phyloP scores from a whole-genome alignment of 495 filamentous ascomycete species.

The Tetracladium setigerum region DNA sequence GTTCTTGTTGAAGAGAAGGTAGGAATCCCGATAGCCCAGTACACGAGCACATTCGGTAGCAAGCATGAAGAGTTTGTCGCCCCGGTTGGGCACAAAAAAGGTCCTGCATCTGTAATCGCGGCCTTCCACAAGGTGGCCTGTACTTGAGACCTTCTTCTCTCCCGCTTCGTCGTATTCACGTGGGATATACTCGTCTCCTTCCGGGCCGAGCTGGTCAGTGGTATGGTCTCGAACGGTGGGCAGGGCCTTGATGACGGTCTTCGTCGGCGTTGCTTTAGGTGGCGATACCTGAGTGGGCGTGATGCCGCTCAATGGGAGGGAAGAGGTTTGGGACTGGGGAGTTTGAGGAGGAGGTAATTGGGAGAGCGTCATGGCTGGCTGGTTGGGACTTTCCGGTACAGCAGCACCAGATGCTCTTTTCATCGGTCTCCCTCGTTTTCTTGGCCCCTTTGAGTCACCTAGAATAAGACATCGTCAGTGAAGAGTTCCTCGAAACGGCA shows the following conservation, averaged over 20 bases:
- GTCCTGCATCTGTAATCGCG: slow-evolving; percentile 91
- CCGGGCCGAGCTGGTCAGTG: slow-evolving; percentile 85
- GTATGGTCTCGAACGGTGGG: slow-evolving; percentile 96
- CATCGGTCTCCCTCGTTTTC: slow-evolving; percentile 84
- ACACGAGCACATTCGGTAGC: slow-evolving; percentile 96
- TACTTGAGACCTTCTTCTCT: slow-evolving; percentile 84
- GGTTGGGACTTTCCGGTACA: slow-evolving; percentile 38
- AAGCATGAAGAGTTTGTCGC: slow-evolving; percentile 95
- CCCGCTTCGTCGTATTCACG: slow-evolving; percentile 89
- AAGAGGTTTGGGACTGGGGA: slow-evolving; percentile 64
- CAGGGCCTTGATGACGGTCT: slow-evolving; percentile 85
- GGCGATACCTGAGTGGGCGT: slow-evolving; percentile 66
- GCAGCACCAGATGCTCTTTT: slow-evolving; percentile 46
- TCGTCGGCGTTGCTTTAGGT: slow-evolving; percentile 80
- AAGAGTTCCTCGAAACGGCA: slow-evolving; percentile 26
- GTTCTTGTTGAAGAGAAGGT: slow-evolving; percentile 98
- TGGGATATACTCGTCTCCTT: slow-evolving; percentile 93
- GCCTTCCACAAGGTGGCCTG: slow-evolving; percentile 71
- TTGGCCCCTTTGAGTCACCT: slow-evolving; percentile 56
- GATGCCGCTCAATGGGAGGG: slow-evolving; percentile 46
- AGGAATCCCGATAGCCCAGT: slow-evolving; percentile 92
- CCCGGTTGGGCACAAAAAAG: slow-evolving; percentile 83
- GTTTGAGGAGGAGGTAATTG: slow-evolving; percentile 57
- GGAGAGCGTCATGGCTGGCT: slow-evolving; percentile 42
- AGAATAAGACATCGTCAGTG: slow-evolving; percentile 28